These are phyloP conservation scores for Cymbidium sinense DNA, from an alignment of 106 monocot genomes.

Conservation along the genomic window DNA sequence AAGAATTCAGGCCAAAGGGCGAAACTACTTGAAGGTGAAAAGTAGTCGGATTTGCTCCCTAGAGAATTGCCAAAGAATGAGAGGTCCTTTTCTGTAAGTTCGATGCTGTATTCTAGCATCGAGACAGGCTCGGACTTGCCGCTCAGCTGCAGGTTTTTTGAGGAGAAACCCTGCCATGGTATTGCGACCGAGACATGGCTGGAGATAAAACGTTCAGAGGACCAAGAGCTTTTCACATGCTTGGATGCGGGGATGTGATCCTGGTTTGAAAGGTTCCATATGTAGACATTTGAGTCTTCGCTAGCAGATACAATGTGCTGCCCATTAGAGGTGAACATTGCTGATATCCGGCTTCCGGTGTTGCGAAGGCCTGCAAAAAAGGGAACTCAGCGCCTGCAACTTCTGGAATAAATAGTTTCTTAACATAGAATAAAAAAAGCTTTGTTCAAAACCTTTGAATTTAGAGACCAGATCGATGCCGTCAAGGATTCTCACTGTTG, in stretches of 20 bases:
- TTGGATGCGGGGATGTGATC: slow-evolving; percentile 9
- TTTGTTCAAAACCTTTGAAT: slow-evolving; percentile 44
- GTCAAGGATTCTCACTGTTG: slow-evolving; percentile 55
- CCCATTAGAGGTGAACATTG: slow-evolving; percentile 72
- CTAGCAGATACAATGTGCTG: slow-evolving; percentile 72
- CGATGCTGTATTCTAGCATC: neutral
- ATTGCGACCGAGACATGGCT: slow-evolving; percentile 53
- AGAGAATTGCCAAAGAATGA: neutral
- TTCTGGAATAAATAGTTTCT: neutral
- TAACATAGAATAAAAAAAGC: neutral
- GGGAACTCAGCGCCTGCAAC: no score
- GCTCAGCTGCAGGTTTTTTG: slow-evolving; percentile 10
- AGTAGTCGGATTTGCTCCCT: neutral
- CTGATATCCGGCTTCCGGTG: slow-evolving; percentile 55
- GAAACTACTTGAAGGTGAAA: slow-evolving; percentile 26
- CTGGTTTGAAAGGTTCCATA: slow-evolving; percentile 53
- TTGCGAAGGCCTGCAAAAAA: slow-evolving; percentile 50
- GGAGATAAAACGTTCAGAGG: slow-evolving; percentile 62
- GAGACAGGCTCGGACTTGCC: neutral
- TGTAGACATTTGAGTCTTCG: slow-evolving; percentile 75
- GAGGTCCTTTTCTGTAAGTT: neutral
- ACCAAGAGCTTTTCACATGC: slow-evolving; percentile 37
- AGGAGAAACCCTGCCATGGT: slow-evolving; percentile 49
- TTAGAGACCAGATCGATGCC: slow-evolving; percentile 44
- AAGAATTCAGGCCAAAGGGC: slow-evolving; percentile 43